Base-by-base conservation (phyloP, 768 basidiomycete genomes). In the Boletus eberwhitei region DNA sequence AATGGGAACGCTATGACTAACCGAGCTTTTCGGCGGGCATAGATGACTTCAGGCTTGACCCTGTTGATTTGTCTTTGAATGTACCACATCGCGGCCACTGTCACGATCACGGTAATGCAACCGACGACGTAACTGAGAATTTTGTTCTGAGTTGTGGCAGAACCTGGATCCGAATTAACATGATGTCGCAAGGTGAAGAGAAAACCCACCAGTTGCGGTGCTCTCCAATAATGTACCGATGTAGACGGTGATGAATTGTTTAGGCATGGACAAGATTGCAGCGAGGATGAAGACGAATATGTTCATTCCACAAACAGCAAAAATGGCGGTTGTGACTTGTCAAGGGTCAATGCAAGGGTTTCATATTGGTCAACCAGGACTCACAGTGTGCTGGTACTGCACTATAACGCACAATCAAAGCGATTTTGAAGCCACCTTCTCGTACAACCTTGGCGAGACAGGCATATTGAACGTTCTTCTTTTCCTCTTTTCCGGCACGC, bases 241-340 rank as follows among this genome's bases (percentile, higher is more conserved):
- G 65, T 97, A 97, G 13, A 97, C 94, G 8, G 88, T 90, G 60
- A 93, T 81, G 62, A 97, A 87, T 69, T 97, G 93, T 66, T 95
- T 95, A 8, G 93, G 93, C 65, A 93, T 71, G 19, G 91, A 90
- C 17, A 94, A 74, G 60, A 93, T 72, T 5, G 93, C 88, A 22
- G 94, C 93, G 8, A 90, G 56, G 48, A 82, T 75, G 71, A 95
- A 97, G 29, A 84, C 77, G 62, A 84, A 73, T 59, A 94, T 86
- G 54, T 77, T 75, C 87, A 96, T 92, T 36, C 94, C 94, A 66
- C 91, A 94, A 4, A 93, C 86, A 3, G 92, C 82, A 66, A 95
- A 93, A 6, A 95, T 80, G 34, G 88, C 90, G 5, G 91, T 94
- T 0, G 92, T 92, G 66, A 93, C 90, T 92, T 62, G 12, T 36